Evolutionary conservation across 306 rosid species (phyloP), one percentile per base, ranked within the genome.

Genomic region (Canavalia gladiata): DNA sequence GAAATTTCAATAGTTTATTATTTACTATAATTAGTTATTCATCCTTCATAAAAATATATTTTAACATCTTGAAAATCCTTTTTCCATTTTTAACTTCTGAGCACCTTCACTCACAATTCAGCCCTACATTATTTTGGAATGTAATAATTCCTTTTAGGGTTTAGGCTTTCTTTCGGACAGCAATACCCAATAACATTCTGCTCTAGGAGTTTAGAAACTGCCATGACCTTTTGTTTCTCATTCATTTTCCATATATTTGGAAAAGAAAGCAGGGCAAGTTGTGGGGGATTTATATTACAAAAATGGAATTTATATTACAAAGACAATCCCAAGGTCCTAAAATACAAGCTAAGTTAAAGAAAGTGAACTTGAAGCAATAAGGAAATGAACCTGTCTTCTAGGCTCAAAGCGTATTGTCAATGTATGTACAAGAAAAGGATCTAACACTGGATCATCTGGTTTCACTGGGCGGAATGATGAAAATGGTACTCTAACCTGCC

Each of bases 351-450:
- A 80, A 68, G 68, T 70, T 49, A 29, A 49, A 49, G 51, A 45
- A 54, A 79, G 56, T 30, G 72, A 74, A 46, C 60, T 5, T n/a
- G 57, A 78, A 52, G 43, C 75, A 78, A 37, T 31, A 54, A 77
- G 85, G 52, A 76, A 76, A 65, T 47, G 39, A 62, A 95, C 99
- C 98, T 93, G 99, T 91, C 92, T 93, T 90, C 98, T 90, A 43
- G 99, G 99, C 86, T 95, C 99, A 62, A 95, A 95, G 80, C 97
- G 98, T 85, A 95, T 91, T 35, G 99, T 95, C 70, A 95, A 79
- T 57, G 97, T 95, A 87, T 95, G 99, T 52, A 95, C 92, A 79
- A 93, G 98, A 84, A 95, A 95, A 64, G 98, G 99, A 75, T 95
- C 99, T 68, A 95, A 78, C 52, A 90, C 84, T 9, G 96, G 98